These are phyloP conservation scores for Ilex asprella DNA, from an alignment of 257 asterid genomes.

Conservation along the genomic window DNA sequence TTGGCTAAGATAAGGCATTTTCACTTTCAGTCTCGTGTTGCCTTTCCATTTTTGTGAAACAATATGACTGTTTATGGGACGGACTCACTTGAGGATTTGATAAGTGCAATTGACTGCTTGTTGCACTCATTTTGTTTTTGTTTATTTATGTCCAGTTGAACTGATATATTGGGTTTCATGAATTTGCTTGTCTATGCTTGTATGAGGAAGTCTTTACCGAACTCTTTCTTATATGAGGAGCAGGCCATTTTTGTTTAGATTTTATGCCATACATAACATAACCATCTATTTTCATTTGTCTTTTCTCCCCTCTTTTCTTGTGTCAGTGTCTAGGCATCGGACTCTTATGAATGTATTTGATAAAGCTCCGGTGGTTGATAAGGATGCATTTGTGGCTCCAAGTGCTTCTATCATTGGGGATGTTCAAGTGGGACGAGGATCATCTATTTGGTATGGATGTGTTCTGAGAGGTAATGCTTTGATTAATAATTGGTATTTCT, in stretches of 20 bases:
- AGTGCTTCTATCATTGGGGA: slow-evolving; percentile 81
- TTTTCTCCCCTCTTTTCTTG: neutral
- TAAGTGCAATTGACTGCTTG: too few species aligned
- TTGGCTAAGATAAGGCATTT: too few species aligned
- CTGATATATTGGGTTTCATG: too few species aligned
- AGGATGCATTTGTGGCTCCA: slow-evolving; percentile 75
- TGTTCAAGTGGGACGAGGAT: slow-evolving; percentile 59
- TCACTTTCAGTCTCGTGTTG: too few species aligned
- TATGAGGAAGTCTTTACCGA: neutral
- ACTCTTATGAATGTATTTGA: slow-evolving; percentile 62
- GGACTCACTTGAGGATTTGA: too few species aligned
- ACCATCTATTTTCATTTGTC: neutral
- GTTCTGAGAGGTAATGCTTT: slow-evolving; percentile 65
- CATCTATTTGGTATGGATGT: slow-evolving; percentile 86
- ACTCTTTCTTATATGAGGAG: neutral
- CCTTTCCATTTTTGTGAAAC: too few species aligned
- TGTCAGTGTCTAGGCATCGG: slow-evolving; percentile 76
- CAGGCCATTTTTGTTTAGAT: neutral
- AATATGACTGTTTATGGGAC: too few species aligned
- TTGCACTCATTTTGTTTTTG: too few species aligned
- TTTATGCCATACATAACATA: too few species aligned
- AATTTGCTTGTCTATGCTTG: too few species aligned
- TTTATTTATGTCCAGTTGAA: too few species aligned
- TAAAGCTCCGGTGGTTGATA: slow-evolving; percentile 67
- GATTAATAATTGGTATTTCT: neutral